These are phyloP conservation scores for Cymbopogon flexuosus DNA, from an alignment of 202 grass and related monocot species.

Conservation along the genomic window DNA sequence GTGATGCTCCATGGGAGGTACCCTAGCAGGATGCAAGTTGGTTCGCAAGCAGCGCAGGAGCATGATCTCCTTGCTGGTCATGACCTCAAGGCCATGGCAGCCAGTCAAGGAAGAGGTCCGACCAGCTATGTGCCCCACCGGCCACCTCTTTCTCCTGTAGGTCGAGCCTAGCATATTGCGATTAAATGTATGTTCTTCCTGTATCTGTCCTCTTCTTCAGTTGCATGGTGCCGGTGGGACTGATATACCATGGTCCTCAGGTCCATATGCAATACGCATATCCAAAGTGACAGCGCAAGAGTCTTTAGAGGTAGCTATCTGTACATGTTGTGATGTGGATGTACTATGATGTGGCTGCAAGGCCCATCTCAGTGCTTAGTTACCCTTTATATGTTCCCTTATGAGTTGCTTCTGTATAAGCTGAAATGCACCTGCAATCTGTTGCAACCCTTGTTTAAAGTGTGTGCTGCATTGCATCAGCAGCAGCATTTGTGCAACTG, in stretches of 20 bases:
- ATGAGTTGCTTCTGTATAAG: not conserved
- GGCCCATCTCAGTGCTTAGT: conserved; percentile 45
- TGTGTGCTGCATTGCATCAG: not conserved
- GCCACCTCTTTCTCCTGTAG: conserved; percentile 83
- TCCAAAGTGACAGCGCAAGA: conserved; percentile 29
- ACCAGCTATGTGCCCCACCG: conserved; percentile 65
- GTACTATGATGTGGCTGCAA: conserved; percentile 44
- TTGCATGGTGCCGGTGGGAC: conserved; percentile 19
- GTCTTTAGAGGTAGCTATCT: conserved; percentile 30
- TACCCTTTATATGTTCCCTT: conserved; percentile 7
- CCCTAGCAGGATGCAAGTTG: conserved; percentile 31
- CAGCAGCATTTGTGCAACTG: not conserved
- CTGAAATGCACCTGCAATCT: not conserved
- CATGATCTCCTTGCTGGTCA: conserved; percentile 39
- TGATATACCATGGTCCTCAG: conserved; percentile 28
- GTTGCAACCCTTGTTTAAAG: not conserved
- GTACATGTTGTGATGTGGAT: conserved; percentile 42
- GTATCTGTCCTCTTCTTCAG: conserved; percentile 16
- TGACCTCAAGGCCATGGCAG: conserved; percentile 32
- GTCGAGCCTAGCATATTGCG: conserved; percentile 54
- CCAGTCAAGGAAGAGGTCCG: conserved; percentile 36
- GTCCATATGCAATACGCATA: conserved; percentile 20
- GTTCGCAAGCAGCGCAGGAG: conserved; percentile 27
- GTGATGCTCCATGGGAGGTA: conserved; percentile 68
- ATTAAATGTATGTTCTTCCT: conserved; percentile 36